Evolutionary conservation across 768 basidiomycete genomes (phyloP), one percentile per base, ranked within the genome.

Genomic region (Termitomyces sp.): DNA sequence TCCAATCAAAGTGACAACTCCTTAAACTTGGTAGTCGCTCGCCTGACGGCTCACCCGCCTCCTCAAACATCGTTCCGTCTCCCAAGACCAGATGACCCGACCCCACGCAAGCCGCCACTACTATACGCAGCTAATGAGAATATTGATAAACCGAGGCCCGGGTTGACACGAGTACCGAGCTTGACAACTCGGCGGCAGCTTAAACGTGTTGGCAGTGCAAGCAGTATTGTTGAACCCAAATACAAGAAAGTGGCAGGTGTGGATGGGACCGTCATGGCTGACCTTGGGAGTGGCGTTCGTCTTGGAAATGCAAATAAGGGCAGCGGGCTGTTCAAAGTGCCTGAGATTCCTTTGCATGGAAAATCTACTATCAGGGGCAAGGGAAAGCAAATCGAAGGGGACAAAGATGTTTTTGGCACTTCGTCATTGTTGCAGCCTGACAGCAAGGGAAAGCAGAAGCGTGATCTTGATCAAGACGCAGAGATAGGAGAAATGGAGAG

Each of bases 41-140:
- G 85, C 41, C 77, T 89, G 58, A 74, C 77, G 73, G 41, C 66
- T 79, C 63, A 65, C 69, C 16, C 46, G 20, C 64, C 62, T 22
- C 14, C 53, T 7, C 60, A 68, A 34, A 68, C 76, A 10, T 64
- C 63, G 2, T 59, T 65, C 6, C 74, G 80, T 6, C 66, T 74
- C 0, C 86, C 86, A 4, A 76, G 90, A 36, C 90, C 90, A 0
- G 90, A 92, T 59, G 90, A 92, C 59, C 90, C 88, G 0, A 89
- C 85, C 5, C 90, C 90, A 8, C 86, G 90, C 18, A 75, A 78
- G 29, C 88, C 88, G 0, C 86, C 88, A 7, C 55, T 74, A 46
- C 60, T 72, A 46, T 74, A 78, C 3, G 59, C 64, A 26, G 55
- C 36, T 22, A 59, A 57, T 24, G 37, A 55, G 31, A 27, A 16